phyloP scores from a whole-genome alignment of 176 grass and related monocot genomes.

The Alloteropsis semialata region DNA sequence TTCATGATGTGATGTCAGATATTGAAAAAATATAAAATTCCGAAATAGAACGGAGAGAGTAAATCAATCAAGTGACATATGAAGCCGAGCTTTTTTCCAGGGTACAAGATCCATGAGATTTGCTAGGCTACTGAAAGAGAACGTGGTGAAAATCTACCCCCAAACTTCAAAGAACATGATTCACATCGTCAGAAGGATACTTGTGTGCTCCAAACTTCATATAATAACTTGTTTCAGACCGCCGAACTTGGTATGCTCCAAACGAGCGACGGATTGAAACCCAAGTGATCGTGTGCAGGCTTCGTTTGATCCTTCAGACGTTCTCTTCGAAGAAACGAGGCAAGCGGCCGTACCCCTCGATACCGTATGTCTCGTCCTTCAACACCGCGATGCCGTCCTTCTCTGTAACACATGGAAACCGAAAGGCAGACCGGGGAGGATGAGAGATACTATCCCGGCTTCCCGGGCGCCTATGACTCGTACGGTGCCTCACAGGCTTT shows the following conservation, averaged over 20 bases:
- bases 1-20: too few relatives aligned
- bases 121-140: background rate
- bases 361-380: constrained; percentile 20
- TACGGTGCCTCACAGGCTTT: background rate
- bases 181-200: background rate
- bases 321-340: constrained; percentile 33
- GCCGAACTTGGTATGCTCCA: background rate
- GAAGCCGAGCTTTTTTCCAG: background rate
- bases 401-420: background rate
- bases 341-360: background rate
- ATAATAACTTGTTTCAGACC: background rate
- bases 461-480: background rate
- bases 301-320: background rate
- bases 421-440: background rate
- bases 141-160: background rate
- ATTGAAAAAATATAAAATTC: too few relatives aligned
- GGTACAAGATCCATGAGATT: background rate
- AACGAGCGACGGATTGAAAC: background rate
- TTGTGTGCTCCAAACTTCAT: background rate
- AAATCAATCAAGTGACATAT: background rate
- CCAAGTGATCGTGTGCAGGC: background rate
- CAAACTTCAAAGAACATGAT: background rate
- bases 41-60: too few relatives aligned
- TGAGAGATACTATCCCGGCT: background rate
- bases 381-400: constrained; percentile 40